Percentiles rank a stretch among this genome's conserved stretches.
Evolutionary conservation across 2,329 filamentous ascomycete species (phyloP).

Genomic region (Cryoendolithus antarcticus): DNA sequence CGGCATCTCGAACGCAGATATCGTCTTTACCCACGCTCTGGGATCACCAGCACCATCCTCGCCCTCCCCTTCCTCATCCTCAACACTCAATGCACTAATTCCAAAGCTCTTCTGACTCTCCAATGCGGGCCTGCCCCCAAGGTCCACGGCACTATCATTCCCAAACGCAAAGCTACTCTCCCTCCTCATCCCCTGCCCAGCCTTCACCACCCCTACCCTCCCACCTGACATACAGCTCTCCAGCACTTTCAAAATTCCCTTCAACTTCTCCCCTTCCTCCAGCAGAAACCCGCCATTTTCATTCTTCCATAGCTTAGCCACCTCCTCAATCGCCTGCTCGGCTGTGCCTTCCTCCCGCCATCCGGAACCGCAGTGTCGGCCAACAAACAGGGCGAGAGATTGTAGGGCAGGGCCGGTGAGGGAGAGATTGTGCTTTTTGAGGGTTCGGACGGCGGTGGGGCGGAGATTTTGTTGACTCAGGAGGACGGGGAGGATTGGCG

Average conservation of each 20-base stretch:
- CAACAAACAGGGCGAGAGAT: constrained; percentile 77
- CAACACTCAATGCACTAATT: constrained; percentile 36
- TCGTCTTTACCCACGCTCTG: constrained; percentile 69
- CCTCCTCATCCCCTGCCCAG: constrained; percentile 37
- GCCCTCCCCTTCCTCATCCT: constrained; percentile 46
- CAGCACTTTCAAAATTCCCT: constrained; percentile 68
- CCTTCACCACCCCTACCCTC: constrained; percentile 42
- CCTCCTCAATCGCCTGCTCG: constrained; percentile 83
- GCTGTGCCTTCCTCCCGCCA: constrained; percentile 93
- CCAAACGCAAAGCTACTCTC: constrained; percentile 56
- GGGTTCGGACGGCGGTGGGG: constrained; percentile 84
- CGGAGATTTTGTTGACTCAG: constrained; percentile 77
- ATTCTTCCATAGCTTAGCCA: constrained; percentile 84
- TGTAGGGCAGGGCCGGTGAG: constrained; percentile 78
- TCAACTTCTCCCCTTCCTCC: constrained; percentile 61
- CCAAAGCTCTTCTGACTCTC: constrained; percentile 41
- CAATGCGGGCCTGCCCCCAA: constrained; percentile 27
- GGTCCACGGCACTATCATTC: constrained; percentile 18
- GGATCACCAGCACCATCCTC: constrained; percentile 54
- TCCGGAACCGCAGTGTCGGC: constrained; percentile 84
- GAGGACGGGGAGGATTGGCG: constrained; percentile 71
- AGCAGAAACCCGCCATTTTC: constrained; percentile 82
- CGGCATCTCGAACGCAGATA: constrained; percentile 78
- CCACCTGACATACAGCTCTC: constrained; percentile 84
- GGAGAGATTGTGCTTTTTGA: constrained; percentile 93